Base-by-base conservation (phyloP, 805 yeast species). In the Hemisphaericaspora nanyangensis region DNA sequence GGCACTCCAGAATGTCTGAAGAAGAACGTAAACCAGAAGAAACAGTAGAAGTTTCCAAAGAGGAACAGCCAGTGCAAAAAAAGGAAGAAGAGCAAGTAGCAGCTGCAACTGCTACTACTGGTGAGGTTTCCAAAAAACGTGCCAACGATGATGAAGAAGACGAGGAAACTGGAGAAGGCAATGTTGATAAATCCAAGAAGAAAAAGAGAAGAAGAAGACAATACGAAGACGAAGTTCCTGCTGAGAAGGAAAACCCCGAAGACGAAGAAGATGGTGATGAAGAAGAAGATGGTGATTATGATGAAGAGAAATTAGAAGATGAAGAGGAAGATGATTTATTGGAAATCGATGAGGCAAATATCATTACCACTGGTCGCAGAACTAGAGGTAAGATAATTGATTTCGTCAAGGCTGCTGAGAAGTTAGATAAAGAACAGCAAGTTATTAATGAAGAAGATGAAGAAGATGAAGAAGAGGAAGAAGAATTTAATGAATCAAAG, bases 371-470 rank as follows among this genome's bases (percentile, higher is more conserved):
- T 13, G 93, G 95, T 11, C 75, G 95, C 63, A 85, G 96, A 70
- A 89, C 96, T 6, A 77, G 97, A 50, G 95, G 96, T 12, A 84
- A 81, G 55, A 84, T 82, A 15, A 83, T 90, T 50, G 96, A 89
- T 63, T 89, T 84, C 60, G 71, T 79, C 41, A 82, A 85, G 63
- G 88, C 95, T 12, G 85, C 88, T 16, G 84, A 78, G 49, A 77
- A 85, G 55, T 62, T 86, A 51, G 79, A 76, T 38, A 65, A 64
- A 35, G 82, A 77, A 42, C 68, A 66, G 29, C 64, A 62, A 15
- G 61, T 50, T 8, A 61, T 57, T 19, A 59, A 53, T 11, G 69
- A 54, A 17, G 74, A 65, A 3, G 77, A 61, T 12, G 76, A 63
- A 3, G 74, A 67, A 19, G 78, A 71, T 3, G 76, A 65, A 25